Base-by-base conservation (phyloP, 805 yeast genomes). In the Saccharomycopsis sp. region DNA sequence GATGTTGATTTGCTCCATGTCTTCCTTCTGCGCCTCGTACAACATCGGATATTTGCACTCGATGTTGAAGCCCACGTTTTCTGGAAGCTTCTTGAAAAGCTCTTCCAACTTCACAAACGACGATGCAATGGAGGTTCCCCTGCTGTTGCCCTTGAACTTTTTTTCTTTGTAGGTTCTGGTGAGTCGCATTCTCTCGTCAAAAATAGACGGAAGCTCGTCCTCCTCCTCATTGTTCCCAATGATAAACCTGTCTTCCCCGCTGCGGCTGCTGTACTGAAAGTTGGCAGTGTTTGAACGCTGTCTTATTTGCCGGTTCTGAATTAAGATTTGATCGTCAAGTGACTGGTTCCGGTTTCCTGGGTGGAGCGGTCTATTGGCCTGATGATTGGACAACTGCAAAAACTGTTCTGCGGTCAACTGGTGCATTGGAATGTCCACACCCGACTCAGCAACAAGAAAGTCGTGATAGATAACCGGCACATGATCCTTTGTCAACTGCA, bases 401-500 rank as follows among this genome's bases (percentile, higher is more conserved):
- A 92, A 92, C 70, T 92, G 98, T 68, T 92, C 97, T 23, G 84
- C 75, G 0, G 98, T 91, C 66, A 92, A 74, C 29, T 86, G 83
- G 71, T 91, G 97, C 97, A 92, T 91, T 2, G 98, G 97, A 53
- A 91, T 86, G 72, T 92, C 98, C 54, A 89, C 90, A 16, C 98
- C 98, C 3, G 96, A 84, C 67, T 92, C 98, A 1, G 97, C 96
- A 53, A 92, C 97, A 50, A 89, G 70, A 67, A 92, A 92, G 68
- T 92, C 98, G 70, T 92, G 98, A 67, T 92, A 92, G 29, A 92
- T 87, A 4, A 92, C 98, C 1, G 98, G 97, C 9, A 89, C 84
- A 63, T 77, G 77, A 70, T 92, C 98, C 67, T 91, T 90, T 15
- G 98, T 92, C 64, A 92, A 75, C 68, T 92, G 98, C 51, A 92